phyloP scores from a whole-genome alignment of 1,139 yeast genomes.

The Taphrina betulina region DNA sequence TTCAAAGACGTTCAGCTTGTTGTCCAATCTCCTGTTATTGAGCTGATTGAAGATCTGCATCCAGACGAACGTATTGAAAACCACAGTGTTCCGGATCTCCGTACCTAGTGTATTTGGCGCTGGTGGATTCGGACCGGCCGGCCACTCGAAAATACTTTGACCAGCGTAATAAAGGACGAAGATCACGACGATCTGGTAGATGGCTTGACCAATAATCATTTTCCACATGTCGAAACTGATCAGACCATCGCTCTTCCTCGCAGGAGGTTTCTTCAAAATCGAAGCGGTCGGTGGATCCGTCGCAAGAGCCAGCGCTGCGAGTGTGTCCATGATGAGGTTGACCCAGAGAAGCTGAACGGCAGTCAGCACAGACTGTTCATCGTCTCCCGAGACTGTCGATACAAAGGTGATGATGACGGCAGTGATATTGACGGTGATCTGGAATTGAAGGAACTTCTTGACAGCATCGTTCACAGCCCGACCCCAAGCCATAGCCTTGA shows the following conservation, averaged over 20 bases:
- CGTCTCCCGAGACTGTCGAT: slow-evolving; percentile 80
- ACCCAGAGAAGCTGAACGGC: slow-evolving; percentile 98
- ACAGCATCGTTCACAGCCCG: slow-evolving; percentile 94
- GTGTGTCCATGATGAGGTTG: slow-evolving; percentile 94
- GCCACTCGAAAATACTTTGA: slow-evolving; percentile 51
- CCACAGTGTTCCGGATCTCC: slow-evolving; percentile 58
- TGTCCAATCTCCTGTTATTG: slow-evolving; percentile 88
- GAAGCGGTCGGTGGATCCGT: slow-evolving; percentile 92
- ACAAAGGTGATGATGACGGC: slow-evolving; percentile 92
- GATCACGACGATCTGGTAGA: slow-evolving; percentile 73
- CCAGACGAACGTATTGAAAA: slow-evolving; percentile 97
- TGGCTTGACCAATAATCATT: slow-evolving; percentile 88
- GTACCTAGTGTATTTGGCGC: slow-evolving; percentile 39
- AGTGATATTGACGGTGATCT: slow-evolving; percentile 90
- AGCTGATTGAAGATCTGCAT: slow-evolving; percentile 90
- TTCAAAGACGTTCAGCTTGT: slow-evolving; percentile 79
- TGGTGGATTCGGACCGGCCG: slow-evolving; percentile 44
- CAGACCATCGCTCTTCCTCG: slow-evolving; percentile 74
- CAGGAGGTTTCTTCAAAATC: slow-evolving; percentile 77
- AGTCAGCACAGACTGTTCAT: slow-evolving; percentile 81
- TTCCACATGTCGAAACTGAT: slow-evolving; percentile 96
- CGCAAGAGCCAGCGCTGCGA: slow-evolving; percentile 96
- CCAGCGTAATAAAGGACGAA: slow-evolving; percentile 82
- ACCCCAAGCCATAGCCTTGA: slow-evolving; percentile 99
- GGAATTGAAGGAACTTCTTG: slow-evolving; percentile 88